Evolutionary conservation across 441 rosid species (phyloP).

Genomic region (Pelargonium citronellum): DNA sequence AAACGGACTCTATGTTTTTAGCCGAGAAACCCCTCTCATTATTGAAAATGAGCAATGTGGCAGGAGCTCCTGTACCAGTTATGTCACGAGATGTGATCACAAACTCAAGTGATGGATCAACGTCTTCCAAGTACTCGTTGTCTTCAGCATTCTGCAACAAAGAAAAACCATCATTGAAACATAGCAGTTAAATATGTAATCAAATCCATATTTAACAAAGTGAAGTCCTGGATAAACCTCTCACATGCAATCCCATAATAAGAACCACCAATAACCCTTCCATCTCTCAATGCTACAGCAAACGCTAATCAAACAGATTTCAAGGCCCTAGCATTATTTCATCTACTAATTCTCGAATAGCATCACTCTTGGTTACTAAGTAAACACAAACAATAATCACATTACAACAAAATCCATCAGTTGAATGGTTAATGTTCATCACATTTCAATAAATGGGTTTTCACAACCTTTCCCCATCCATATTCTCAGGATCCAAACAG

Average conservation of each 20-base stretch:
- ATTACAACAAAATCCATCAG: not conserved
- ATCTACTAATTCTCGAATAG: not conserved
- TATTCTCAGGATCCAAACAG: slow-evolving; percentile 4
- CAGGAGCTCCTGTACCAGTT: slow-evolving; percentile 56
- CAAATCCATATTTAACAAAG: not conserved
- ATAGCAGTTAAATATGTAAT: not conserved
- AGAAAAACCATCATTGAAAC: not conserved
- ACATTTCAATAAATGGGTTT: not conserved
- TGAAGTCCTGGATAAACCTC: not conserved
- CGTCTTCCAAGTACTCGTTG: slow-evolving; percentile 54
- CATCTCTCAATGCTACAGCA: not conserved
- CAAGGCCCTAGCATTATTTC: not conserved
- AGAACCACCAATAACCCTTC: not conserved
- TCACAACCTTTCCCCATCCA: not conserved
- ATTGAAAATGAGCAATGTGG: slow-evolving; percentile 59
- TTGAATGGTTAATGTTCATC: not conserved
- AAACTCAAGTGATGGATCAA: slow-evolving; percentile 67
- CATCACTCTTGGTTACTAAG: not conserved
- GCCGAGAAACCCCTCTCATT: slow-evolving; percentile 55
- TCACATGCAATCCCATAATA: not conserved
- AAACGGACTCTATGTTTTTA: slow-evolving; percentile 19
- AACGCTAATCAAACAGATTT: not conserved
- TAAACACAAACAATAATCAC: not conserved
- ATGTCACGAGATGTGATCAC: slow-evolving; percentile 64
- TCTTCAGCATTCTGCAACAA: slow-evolving; percentile 63